Conservation (phyloP, 805 yeast genomes). For the Komagataella pseudopastoris region DNA sequence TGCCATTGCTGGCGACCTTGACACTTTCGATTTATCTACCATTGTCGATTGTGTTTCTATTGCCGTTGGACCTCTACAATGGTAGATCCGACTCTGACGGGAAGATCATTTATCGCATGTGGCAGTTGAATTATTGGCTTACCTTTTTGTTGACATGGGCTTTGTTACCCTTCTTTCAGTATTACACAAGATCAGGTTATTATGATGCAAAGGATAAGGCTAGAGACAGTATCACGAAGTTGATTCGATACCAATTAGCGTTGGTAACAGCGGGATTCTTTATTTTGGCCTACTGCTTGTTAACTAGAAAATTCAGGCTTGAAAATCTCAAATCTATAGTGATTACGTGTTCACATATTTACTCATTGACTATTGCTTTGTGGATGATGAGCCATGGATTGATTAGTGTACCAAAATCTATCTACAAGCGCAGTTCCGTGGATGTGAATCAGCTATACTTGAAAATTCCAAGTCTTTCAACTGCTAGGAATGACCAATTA, state of each 20-base stretch:
- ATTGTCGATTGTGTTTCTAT: slow-evolving; percentile 53
- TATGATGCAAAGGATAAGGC: slow-evolving; percentile 31
- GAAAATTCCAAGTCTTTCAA: background rate
- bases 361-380: slow-evolving; percentile 58
- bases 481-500: background rate
- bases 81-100: slow-evolving; percentile 21
- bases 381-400: slow-evolving; percentile 84
- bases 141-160: slow-evolving; percentile 75
- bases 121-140: slow-evolving; percentile 73
- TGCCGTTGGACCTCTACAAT: slow-evolving; percentile 65
- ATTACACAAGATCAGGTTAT: slow-evolving; percentile 61
- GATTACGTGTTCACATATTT: slow-evolving; percentile 67
- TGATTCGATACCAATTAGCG: slow-evolving; percentile 47
- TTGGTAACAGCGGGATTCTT: slow-evolving; percentile 36
- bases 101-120: slow-evolving; percentile 35
- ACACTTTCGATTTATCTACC: slow-evolving; percentile 60
- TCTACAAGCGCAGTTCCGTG: slow-evolving; percentile 4
- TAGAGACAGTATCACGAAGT: slow-evolving; percentile 40
- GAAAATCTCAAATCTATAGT: slow-evolving; percentile 47
- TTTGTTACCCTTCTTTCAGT: slow-evolving; percentile 58
- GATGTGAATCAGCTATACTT: background rate
- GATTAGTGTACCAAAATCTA: slow-evolving; percentile 45
- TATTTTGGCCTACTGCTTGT: slow-evolving; percentile 46
- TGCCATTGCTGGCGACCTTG: slow-evolving; percentile 8
- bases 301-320: slow-evolving; percentile 27